Evolutionary conservation across 306 rosid species (phyloP), one percentile per base, ranked within the genome.

Genomic region (Gastrolobium bilobum): DNA sequence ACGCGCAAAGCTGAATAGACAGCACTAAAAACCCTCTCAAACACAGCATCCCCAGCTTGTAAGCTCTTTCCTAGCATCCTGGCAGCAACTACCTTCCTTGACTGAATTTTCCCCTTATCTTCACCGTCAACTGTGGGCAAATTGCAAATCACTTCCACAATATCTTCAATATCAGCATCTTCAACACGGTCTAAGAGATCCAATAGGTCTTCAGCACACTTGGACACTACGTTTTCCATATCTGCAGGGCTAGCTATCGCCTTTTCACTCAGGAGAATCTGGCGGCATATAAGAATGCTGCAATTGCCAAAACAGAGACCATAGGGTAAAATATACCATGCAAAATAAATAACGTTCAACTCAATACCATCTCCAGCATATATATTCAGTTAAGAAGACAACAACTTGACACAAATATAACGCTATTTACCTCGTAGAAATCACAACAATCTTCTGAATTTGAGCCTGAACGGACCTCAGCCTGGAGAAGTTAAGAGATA

Each of bases 401-500:
- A 39, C 34, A 13, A 66, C 53, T 6, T 71, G 31, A 63, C 14
- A 43, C 31, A 75, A 69, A 62, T 75, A 65, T 58, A n/a, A 13
- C 30, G 20, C 14, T 13, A 7, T 48, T 81, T 85, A 94, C 99
- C 99, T 93, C 0, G 91, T 79, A 40, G 92, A 80, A 38, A 87
- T 86, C 64, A 91, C 99, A 64, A 92, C 84, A 66, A 95, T 88
- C 87, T 92, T 92, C 82, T 95, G 99, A 68, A 91, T 59, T 87
- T 89, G 91, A 83, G 97, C 90, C 86, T 95, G 99, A 78, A 91
- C 87, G 61, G 87, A 87, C 87, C 98, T 95, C 80, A 95, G 84
- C 87, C 98, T 88, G 9, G 79, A 53, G 71, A 88, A 89, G 84
- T 93, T 95, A 6, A 91, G 91, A 72, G 63, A 84, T 38, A 91